Evolutionary conservation across 768 basidiomycete genomes (phyloP).

Genomic region (Rhizopogon vinicolor): DNA sequence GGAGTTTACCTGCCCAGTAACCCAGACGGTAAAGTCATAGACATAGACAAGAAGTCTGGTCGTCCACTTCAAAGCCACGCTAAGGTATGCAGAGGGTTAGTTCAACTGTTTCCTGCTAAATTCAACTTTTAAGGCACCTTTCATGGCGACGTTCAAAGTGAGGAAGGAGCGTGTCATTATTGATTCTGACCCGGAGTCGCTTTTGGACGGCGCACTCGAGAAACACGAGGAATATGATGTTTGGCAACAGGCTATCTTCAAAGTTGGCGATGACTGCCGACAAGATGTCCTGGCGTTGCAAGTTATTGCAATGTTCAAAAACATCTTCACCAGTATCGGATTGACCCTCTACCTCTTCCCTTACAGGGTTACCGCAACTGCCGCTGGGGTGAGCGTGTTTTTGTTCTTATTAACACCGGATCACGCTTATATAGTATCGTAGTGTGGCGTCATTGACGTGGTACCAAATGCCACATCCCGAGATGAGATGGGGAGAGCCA

Average conservation of each 20-base stretch:
- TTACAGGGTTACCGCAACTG: constrained; percentile 96
- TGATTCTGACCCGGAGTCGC: constrained; percentile 66
- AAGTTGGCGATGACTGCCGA: constrained; percentile 98
- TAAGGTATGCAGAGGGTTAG: constrained; percentile 51
- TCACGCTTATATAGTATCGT: not conserved
- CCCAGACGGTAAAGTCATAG: constrained; percentile 94
- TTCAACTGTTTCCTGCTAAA: not conserved
- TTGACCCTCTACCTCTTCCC: constrained; percentile 90
- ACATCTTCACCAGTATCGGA: constrained; percentile 87
- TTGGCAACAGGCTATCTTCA: constrained; percentile 99
- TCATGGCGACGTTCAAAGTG: constrained; percentile 99
- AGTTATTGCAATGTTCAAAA: constrained; percentile 99
- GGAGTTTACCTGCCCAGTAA: constrained; percentile 98
- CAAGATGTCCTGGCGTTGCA: constrained; percentile 98
- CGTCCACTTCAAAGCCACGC: constrained; percentile 96
- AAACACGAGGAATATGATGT: constrained; percentile 72
- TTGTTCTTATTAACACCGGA: not conserved
- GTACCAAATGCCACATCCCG: constrained; percentile 97
- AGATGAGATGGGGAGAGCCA: constrained; percentile 98
- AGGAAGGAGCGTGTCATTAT: constrained; percentile 75
- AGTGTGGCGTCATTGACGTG: constrained; percentile 99
- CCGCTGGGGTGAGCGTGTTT: constrained; percentile 71
- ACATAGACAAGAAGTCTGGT: constrained; percentile 95
- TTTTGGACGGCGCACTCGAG: constrained; percentile 59
- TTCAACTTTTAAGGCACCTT: constrained; percentile 71